Evolutionary conservation across 2,329 filamentous ascomycete genomes (phyloP).

Genomic region (Epichloe gansuensis): DNA sequence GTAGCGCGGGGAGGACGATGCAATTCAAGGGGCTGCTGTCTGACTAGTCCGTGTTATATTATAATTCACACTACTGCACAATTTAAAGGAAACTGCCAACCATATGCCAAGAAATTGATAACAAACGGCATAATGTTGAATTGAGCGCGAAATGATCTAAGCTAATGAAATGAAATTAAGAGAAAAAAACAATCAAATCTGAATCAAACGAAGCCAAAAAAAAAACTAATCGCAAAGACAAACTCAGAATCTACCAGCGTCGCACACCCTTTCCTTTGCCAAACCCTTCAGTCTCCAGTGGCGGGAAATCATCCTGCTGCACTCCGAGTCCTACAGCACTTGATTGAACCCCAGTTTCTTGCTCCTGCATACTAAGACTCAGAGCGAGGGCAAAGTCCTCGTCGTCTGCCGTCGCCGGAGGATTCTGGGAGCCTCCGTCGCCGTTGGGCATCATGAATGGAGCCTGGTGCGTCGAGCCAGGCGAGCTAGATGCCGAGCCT

Average conservation of each 20-base stretch:
- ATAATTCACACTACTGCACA: too few species aligned
- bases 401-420: constrained; percentile 21
- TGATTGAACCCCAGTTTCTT: constrained; percentile 17
- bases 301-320: constrained; percentile 27
- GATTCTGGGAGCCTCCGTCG: constrained; percentile 7
- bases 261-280: constrained; percentile 30
- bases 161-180: neutral
- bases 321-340: constrained; percentile 1
- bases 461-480: constrained; percentile 23
- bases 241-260: constrained; percentile 9
- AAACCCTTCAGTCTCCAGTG: constrained; percentile 25
- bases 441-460: constrained; percentile 12
- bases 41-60: too few species aligned
- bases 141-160: neutral
- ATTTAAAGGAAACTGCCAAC: too few species aligned
- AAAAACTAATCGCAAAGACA: neutral
- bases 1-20: too few species aligned
- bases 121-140: constrained; percentile 2
- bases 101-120: neutral
- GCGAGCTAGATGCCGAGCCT: constrained; percentile 18
- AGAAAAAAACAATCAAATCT: neutral
- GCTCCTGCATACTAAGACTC: constrained; percentile 45
- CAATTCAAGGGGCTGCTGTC: too few species aligned
- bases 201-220: neutral
- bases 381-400: constrained; percentile 49